Conservation (phyloP, 345 rosid species). For the Camelina laxa region DNA sequence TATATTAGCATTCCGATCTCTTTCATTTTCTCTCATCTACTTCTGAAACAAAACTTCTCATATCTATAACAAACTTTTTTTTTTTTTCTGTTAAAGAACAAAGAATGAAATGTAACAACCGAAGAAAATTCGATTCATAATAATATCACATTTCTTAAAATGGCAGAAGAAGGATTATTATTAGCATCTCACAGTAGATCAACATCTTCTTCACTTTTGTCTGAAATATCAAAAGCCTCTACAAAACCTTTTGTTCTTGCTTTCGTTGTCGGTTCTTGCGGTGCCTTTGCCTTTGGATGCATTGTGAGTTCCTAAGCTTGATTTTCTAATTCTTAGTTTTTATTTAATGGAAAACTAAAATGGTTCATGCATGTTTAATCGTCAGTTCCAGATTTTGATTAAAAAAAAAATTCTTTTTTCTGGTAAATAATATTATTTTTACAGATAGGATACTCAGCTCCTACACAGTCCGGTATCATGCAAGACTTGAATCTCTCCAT, state of each 20-base stretch:
- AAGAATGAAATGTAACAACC: too few species aligned
- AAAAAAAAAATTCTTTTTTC: too few species aligned
- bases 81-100: too few species aligned
- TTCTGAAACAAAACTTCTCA: too few species aligned
- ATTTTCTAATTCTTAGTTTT: background rate
- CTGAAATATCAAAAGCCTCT: constrained; percentile 39
- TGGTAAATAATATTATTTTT: too few species aligned
- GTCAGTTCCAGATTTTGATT: too few species aligned
- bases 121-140: too few species aligned
- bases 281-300: constrained; percentile 46
- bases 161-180: constrained; percentile 32
- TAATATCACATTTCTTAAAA: background rate
- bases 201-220: constrained; percentile 17
- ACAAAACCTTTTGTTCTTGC: constrained; percentile 43
- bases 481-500: constrained; percentile 43
- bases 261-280: constrained; percentile 35
- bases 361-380: background rate
- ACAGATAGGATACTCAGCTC: constrained; percentile 43
- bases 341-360: background rate
- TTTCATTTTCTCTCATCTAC: too few species aligned
- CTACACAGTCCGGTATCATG: constrained; percentile 44
- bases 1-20: too few species aligned
- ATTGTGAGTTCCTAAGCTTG: constrained; percentile 21
- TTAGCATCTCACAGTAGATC: background rate
- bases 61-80: too few species aligned